Evolutionary conservation across 2,329 filamentous ascomycete genomes (phyloP), one percentile per base, ranked within the genome.

Genomic region (Microsporum ferrugineum): DNA sequence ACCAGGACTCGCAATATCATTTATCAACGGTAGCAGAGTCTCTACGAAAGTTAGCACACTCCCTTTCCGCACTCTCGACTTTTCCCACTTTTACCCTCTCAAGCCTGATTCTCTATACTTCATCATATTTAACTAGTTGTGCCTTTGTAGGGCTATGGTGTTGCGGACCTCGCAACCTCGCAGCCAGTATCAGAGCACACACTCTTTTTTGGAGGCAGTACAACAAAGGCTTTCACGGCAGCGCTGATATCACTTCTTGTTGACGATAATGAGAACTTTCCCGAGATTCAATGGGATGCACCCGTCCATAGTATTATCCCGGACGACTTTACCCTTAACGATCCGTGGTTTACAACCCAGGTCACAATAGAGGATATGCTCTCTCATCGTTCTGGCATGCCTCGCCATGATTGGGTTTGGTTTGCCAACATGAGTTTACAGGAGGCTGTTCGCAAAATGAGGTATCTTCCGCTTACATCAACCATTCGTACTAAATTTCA

Each of bases 191-290:
- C 73, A 0, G 67, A 75, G 2, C 71, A 78, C 41, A 83, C 81
- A 0, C 73, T 84, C 5, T 84, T 80, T 70, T 80, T 79, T 62
- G 75, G 73, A 2, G 83, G 76, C 2, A 82, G 80, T 38, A 82
- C 76, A 0, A 81, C 80, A 14, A 85, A 84, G 66, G 78, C 80
- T 2, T 76, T 82, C 45, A 79, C 77, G 0, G 76, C 78, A 1
- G 80, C 80, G 1, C 73, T 75, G 0, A 68, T 85, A 0, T 75
- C 78, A 1, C 67, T 83, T 3, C 76, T 70, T 2, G 66, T 70
- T 12, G 64, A 68, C 36, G 67, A 69, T 38, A 59, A 62, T 27
- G 66, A 69, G 7, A 69, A 69, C 3, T 68, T 66, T 56, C 63
- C 66, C 0, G 45, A 68, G 14, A 63, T 66, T 49, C 63, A 66